Percentiles rank a stretch among this genome's conserved stretches.
Evolutionary conservation across 805 yeast species (phyloP).

Genomic region (Schizosaccharomyces cryophilus): DNA sequence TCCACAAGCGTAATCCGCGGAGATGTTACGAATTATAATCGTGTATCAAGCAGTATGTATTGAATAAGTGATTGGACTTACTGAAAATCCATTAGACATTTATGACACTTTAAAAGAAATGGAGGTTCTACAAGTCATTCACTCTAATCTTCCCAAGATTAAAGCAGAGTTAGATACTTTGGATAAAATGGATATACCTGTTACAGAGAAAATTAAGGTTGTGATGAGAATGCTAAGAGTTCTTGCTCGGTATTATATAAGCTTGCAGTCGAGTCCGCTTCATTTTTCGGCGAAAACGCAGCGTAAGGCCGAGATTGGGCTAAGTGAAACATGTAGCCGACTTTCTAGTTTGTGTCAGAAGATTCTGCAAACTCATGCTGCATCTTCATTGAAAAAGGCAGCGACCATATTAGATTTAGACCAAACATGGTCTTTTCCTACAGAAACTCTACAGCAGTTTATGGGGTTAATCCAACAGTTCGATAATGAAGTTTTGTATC

Average conservation of each 20-base stretch:
- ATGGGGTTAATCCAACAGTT: neutral
- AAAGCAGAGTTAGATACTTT: neutral
- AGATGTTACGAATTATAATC: neutral
- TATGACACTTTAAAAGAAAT: neutral
- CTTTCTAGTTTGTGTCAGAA: neutral
- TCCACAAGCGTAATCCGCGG: neutral
- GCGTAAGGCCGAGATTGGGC: neutral
- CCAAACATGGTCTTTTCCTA: neutral
- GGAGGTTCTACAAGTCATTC: neutral
- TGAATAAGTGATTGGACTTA: neutral
- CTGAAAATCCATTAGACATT: neutral
- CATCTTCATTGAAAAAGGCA: neutral
- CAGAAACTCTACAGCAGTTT: neutral
- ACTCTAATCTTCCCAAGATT: neutral
- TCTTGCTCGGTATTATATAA: neutral
- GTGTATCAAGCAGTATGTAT: neutral
- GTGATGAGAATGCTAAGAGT: neutral
- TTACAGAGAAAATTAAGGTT: neutral
- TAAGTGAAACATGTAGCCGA: neutral
- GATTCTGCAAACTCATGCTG: neutral
- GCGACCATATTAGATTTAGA: neutral
- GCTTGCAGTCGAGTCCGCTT: neutral
- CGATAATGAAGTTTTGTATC: neutral
- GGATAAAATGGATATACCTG: neutral
- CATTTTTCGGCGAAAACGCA: neutral